Percentiles rank a stretch among this genome's conserved stretches.
phyloP scores from a whole-genome alignment of 805 yeast genomes.

The Schwanniomyces sp. region DNA sequence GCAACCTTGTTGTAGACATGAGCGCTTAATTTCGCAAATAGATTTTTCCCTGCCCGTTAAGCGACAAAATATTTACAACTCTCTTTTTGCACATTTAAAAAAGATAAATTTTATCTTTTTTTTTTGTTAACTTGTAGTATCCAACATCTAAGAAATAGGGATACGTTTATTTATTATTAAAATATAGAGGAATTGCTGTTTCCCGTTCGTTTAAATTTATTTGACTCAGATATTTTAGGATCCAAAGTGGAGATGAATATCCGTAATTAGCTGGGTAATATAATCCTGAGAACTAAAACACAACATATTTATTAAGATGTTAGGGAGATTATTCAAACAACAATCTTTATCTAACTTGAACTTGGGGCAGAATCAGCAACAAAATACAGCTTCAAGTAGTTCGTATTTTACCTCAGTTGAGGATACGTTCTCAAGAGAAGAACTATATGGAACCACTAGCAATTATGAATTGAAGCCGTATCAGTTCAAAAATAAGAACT shows the following conservation, averaged over 20 bases:
- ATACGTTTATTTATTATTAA: neutral
- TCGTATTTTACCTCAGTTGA: conserved; percentile 31
- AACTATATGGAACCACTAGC: conserved; percentile 44
- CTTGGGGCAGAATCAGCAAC: neutral
- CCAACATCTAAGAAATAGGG: neutral
- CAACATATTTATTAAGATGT: conserved; percentile 18
- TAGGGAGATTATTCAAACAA: conserved; percentile 38
- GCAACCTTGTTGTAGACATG: neutral
- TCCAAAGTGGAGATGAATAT: neutral
- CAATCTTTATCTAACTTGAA: conserved; percentile 2
- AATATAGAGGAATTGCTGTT: neutral
- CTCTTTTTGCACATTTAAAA: neutral
- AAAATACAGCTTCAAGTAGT: conserved; percentile 1
- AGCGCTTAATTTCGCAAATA: neutral
- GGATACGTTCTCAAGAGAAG: conserved; percentile 45
- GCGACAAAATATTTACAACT: neutral
- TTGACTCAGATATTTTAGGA: neutral
- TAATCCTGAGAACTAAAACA: neutral
- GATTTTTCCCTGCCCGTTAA: neutral
- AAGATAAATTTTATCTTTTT: no score
- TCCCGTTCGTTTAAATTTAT: neutral
- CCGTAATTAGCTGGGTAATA: neutral
- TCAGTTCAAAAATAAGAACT: conserved; percentile 27
- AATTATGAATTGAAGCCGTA: conserved; percentile 24
- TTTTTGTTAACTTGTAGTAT: no score